Evolutionary conservation across 148 eudicot genomes (phyloP).

Genomic region (Cornus suecica): DNA sequence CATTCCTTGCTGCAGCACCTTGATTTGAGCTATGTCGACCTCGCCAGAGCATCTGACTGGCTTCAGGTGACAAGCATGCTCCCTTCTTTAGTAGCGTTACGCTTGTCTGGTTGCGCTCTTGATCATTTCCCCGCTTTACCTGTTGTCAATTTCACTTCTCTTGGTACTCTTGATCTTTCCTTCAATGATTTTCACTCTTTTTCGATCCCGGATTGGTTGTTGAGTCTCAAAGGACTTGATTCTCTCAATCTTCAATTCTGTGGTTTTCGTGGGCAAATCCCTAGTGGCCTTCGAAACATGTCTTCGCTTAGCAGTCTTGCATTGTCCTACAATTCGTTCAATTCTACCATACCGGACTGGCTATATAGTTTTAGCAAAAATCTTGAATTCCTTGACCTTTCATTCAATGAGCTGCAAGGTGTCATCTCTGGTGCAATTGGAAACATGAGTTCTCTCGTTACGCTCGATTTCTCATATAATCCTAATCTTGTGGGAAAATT

Average conservation of each 20-base stretch:
- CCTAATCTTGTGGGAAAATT: slow-evolving; percentile 3
- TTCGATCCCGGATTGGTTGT: not conserved
- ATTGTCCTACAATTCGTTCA: not conserved
- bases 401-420: not conserved
- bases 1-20: not conserved
- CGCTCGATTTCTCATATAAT: not conserved
- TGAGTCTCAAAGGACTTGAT: not conserved
- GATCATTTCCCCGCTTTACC: not conserved
- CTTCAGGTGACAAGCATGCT: not conserved
- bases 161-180: not conserved
- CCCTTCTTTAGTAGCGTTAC: not conserved
- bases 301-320: not conserved
- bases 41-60: not conserved
- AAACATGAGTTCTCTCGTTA: not conserved
- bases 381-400: not conserved
- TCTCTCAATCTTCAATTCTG: not conserved
- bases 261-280: not conserved
- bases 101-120: not conserved
- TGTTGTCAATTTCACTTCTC: not conserved
- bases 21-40: not conserved
- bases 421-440: slow-evolving; percentile 2
- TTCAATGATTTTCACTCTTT: not conserved
- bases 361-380: slow-evolving; percentile 6
- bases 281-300: not conserved
- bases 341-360: slow-evolving; percentile 20